Base-by-base conservation (phyloP, 257 asterid genomes). In the Verbascum thapsus region DNA sequence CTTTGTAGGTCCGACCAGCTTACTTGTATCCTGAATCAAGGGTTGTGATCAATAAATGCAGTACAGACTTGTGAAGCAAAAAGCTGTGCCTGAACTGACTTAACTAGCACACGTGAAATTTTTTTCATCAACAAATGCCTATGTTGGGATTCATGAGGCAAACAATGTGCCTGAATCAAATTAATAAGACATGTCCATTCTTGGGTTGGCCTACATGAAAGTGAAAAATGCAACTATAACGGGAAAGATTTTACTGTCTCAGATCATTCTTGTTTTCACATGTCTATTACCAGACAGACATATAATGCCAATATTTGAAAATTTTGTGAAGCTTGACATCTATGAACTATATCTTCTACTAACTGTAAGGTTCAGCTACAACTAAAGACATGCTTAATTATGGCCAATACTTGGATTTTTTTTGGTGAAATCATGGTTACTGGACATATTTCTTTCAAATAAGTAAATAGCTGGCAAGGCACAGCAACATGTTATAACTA, bases 1-100 rank as follows among this genome's bases (percentile, higher is more conserved):
- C 67, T 84, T 87, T 57, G 59, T 77, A 8, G 87, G 74, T 23
- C 95, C 95, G 49, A 87, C 92, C 70, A 87, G 74, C 69, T 82
- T 66, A 22, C 18, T 74, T 13, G 73, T 26, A 48, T 87, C 89
- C 95, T 87, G 80, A 50, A 75, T 69, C 53, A 60, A 58, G 42
- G 34, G 54, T 16, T 60, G 42, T 23, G 39, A 52, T 44, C 43
- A 16, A 58, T 54, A 6, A 43, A 55, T 12, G 22, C 12, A 13
- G 41, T 10, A 16, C 53, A 56, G 66, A 8, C 57, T 22, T 18
- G 15, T 37, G 18, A 47, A 57, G n/a, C 57, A 53, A 50, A 11
- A 16, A 63, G 37, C 10, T 12, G 35, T 5, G 13, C 17, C 38
- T 10, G 41, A 37, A 53, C 11, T 16, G 58, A 48, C 34, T 50